phyloP scores from a whole-genome alignment of 257 asterid species.

The Capsicum rhomboideum region DNA sequence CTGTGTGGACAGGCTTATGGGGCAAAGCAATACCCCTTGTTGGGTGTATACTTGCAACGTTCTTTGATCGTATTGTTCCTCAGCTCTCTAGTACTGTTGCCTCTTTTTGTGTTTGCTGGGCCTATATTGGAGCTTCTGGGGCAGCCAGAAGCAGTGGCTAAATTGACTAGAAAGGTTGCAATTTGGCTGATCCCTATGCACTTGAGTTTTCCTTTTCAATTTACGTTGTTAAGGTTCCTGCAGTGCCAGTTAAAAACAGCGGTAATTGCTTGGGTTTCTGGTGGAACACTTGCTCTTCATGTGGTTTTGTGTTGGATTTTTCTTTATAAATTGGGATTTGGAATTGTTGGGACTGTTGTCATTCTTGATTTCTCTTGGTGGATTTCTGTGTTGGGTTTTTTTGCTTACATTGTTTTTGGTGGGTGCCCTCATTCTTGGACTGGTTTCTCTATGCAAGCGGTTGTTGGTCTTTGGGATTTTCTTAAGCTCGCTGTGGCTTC shows the following conservation, averaged over 20 bases:
- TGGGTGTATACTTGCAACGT: slow-evolving; percentile 48
- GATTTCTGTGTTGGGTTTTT: slow-evolving; percentile 41
- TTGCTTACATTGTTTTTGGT: slow-evolving; percentile 33
- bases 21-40: slow-evolving; percentile 34
- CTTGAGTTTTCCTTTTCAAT: slow-evolving; percentile 48
- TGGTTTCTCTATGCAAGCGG: slow-evolving; percentile 49
- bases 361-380: slow-evolving; percentile 60
- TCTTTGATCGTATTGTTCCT: slow-evolving; percentile 49
- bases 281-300: slow-evolving; percentile 30
- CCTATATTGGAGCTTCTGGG: slow-evolving; percentile 36
- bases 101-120: slow-evolving; percentile 36
- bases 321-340: slow-evolving; percentile 37
- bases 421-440: slow-evolving; percentile 52
- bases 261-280: slow-evolving; percentile 40
- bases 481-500: slow-evolving; percentile 52
- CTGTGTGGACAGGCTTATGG: slow-evolving; percentile 67
- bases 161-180: slow-evolving; percentile 48
- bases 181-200: slow-evolving; percentile 57
- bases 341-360: slow-evolving; percentile 41
- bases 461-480: slow-evolving; percentile 45
- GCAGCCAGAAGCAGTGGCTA: slow-evolving; percentile 34
- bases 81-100: slow-evolving; percentile 31
- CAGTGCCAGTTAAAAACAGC: slow-evolving; percentile 52
- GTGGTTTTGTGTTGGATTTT: slow-evolving; percentile 40
- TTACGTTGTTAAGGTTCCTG: slow-evolving; percentile 49